Evolutionary conservation across 139 green algal species (phyloP), one percentile per base, ranked within the genome.

Genomic region (Micromonas commoda): DNA sequence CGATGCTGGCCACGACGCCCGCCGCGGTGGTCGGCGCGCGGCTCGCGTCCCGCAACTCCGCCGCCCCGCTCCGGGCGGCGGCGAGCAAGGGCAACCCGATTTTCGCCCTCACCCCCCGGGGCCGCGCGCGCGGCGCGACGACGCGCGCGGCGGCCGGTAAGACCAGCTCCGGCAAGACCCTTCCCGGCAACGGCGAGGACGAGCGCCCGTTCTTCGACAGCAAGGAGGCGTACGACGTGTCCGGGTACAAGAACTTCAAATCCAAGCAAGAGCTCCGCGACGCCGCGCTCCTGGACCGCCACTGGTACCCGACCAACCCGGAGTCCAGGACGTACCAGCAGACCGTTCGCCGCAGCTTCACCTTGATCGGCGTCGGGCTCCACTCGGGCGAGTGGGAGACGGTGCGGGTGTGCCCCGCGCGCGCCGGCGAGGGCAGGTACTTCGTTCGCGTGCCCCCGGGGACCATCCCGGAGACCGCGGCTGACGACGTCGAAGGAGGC

Each of bases 401-500:
- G 24, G 89, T 96, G 24, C 77, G 90, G 3, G 87, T 97, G 24
- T 64, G 85, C 20, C 92, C 92, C 5, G 92, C 92, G 0, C 85
- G 80, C 64, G 91, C 92, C 1, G 88, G 87, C 0, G 90, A 96
- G 28, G 92, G 92, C 0, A 69, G 91, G 0, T 96, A 96, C 77
- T 96, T 97, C 87, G 91, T 95, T 5, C 84, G 83, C 2, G 89
- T 94, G 1, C 20, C 71, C 51, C n/a, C 45, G 24, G 53, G 32
- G 13, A 45, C 39, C 2, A 69, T 77, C 52, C 24, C 24, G 24
- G 60, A 68, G 26, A 24, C 9, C 16, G 13, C 60, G 24, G 9
- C 19, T 5, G 51, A 66, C 0, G 53, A 38, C 2, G 51, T n/a
- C 23, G 31, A 35, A 24, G 71, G n/a, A 13, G 24, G n/a, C 5